These are phyloP conservation scores for Elsinoe australis DNA, from an alignment of 2,329 filamentous ascomycete genomes.

Conservation along the genomic window DNA sequence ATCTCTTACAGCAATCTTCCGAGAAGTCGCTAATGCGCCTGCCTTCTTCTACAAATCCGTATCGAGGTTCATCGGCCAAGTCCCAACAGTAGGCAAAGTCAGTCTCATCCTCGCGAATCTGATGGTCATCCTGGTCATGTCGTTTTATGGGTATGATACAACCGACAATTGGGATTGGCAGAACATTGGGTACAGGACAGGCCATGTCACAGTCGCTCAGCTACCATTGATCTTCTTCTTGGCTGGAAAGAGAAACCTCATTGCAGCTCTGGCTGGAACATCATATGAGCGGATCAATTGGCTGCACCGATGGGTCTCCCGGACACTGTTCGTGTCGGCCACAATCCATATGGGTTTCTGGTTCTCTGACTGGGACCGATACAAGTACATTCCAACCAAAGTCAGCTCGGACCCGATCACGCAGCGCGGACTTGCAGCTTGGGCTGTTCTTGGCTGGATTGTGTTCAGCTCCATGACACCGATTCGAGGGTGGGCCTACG, in stretches of 20 bases:
- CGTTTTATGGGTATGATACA: slow-evolving; percentile 49
- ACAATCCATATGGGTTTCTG: slow-evolving; percentile 65
- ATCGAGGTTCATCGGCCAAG: slow-evolving; percentile 19
- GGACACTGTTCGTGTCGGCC: slow-evolving; percentile 60
- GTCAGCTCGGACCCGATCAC: slow-evolving; percentile 56
- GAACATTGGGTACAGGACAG: slow-evolving; percentile 49
- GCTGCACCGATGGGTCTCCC: slow-evolving; percentile 64
- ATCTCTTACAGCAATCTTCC: slow-evolving; percentile 46
- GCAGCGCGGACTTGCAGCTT: slow-evolving; percentile 60
- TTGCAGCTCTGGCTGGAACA: slow-evolving; percentile 55
- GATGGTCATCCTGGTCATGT: slow-evolving; percentile 46
- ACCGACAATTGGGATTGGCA: slow-evolving; percentile 46
- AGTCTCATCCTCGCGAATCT: slow-evolving; percentile 41
- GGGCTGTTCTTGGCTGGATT: slow-evolving; percentile 59
- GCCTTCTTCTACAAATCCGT: slow-evolving; percentile 22
- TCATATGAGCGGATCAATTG: slow-evolving; percentile 65
- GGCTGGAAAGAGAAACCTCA: slow-evolving; percentile 49
- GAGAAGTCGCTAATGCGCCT: slow-evolving; percentile 46
- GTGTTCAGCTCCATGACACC: slow-evolving; percentile 56
- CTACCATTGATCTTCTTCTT: slow-evolving; percentile 50
- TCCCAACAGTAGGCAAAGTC: slow-evolving; percentile 34
- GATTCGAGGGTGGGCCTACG: slow-evolving; percentile 58
- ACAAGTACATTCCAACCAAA: slow-evolving; percentile 53
- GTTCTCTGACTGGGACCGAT: slow-evolving; percentile 54
- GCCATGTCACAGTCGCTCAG: slow-evolving; percentile 47